Evolutionary conservation across 768 basidiomycete genomes (phyloP).

Genomic region (Phanerodontia chrysosporium): DNA sequence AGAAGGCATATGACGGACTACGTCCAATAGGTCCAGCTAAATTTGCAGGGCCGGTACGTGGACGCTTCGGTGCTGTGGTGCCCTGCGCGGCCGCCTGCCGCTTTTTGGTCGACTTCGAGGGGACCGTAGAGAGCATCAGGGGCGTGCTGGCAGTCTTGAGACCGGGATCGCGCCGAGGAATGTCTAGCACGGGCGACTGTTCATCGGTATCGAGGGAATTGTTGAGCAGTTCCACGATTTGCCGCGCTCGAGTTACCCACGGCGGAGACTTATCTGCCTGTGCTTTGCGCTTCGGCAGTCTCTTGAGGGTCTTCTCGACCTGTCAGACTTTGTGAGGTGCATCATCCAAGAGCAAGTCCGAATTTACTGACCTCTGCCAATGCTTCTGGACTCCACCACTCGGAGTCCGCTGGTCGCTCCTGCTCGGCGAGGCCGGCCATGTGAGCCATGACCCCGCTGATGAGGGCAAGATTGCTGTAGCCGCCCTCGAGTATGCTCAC

Average conservation of each 20-base stretch:
- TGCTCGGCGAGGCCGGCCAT: constrained; percentile 57
- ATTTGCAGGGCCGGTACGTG: background rate
- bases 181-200: background rate
- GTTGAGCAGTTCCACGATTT: background rate
- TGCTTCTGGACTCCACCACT: constrained; percentile 65
- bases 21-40: background rate
- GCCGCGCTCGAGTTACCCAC: background rate
- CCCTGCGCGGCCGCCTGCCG: background rate
- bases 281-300: background rate
- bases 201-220: background rate
- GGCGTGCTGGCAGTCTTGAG: background rate
- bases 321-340: background rate
- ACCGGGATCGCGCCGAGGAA: background rate
- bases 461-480: constrained; percentile 86
- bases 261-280: background rate
- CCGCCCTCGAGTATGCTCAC: constrained; percentile 94
- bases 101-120: background rate
- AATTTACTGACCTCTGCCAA: constrained; percentile 57
- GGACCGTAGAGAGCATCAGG: background rate
- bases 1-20: background rate
- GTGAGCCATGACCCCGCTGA: constrained; percentile 80
- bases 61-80: background rate
- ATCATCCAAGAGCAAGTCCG: background rate
- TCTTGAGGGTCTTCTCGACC: background rate
- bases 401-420: constrained; percentile 15